Conservation (phyloP, 768 basidiomycete genomes). For the Phaeotremella skinneri region DNA sequence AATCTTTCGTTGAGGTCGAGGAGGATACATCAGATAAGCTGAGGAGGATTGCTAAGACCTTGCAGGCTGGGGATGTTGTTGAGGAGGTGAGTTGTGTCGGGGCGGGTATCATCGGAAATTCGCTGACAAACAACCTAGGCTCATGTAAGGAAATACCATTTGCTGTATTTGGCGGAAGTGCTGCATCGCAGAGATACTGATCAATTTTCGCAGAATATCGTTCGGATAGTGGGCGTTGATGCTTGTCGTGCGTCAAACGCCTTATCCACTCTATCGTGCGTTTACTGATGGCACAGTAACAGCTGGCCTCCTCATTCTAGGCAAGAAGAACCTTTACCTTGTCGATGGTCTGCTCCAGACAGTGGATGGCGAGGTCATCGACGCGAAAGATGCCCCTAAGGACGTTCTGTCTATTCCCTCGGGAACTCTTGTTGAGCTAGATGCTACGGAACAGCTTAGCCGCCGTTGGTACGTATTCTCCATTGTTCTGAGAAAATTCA, state of each 20-base stretch:
- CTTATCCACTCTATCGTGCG: not conserved
- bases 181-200: conserved; percentile 6
- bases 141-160: conserved; percentile 41
- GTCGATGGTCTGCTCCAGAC: conserved; percentile 84
- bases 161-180: not conserved
- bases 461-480: conserved; percentile 66
- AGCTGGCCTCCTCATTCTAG: conserved; percentile 87
- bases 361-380: conserved; percentile 82
- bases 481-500: not conserved
- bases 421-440: conserved; percentile 75
- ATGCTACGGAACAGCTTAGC: conserved; percentile 69
- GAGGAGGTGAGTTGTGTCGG: conserved; percentile 56
- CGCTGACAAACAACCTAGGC: not conserved
- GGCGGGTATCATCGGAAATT: not conserved
- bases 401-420: conserved; percentile 73
- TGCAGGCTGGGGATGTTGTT: conserved; percentile 85
- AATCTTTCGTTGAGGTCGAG: conserved; percentile 63
- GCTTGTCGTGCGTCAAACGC: conserved; percentile 77
- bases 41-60: conserved; percentile 76
- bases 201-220: conserved; percentile 70
- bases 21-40: conserved; percentile 71
- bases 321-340: conserved; percentile 80
- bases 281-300: conserved; percentile 4
- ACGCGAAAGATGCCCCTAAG: conserved; percentile 78
- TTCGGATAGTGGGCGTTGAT: conserved; percentile 84